Base-by-base conservation (phyloP, 345 rosid species). In the Salix viminalis region DNA sequence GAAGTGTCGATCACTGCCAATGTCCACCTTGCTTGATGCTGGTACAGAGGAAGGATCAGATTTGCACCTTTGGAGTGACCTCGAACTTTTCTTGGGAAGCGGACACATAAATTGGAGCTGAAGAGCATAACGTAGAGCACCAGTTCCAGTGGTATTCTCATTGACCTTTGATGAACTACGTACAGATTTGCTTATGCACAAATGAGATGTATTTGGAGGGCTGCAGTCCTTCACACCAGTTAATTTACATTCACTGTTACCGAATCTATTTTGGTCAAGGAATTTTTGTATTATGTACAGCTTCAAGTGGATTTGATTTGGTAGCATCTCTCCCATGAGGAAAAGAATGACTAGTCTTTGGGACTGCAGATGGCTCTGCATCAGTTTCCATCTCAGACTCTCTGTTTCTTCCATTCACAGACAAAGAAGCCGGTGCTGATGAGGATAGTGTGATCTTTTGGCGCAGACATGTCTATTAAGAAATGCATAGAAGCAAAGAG, bases 391-490 rank as follows among this genome's bases (percentile, higher is more conserved):
- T 12, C 44, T 67, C 67, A 72, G 64, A 30, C 28, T 72, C 61
- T 30, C 62, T 44, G 34, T 11, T 78, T 7, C 48, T 23, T 52
- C 39, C 77, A 69, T 24, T 60, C 70, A 21, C 50, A 5, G 39
- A 30, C 24, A 24, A 50, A 30, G 70, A 30, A 39, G 41, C 16
- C 18, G 58, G 56, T 82, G 75, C 81, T 73, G 88, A 73, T 56
- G 98, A 89, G 68, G 91, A 92, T 69, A 95, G 77, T 36, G 90
- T 92, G 67, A 88, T 87, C 90, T 90, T 95, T 81, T 95, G 99
- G 62, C 99, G 97, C 89, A 91, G 75, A 82, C 93, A 95, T 71
- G 99, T 95, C 99, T 95, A 12, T 65, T 16, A 32, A 46, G 28
- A 23, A 32, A 32, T 34, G 78, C 65, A 79, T 3, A 32, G 28